A percentile compares a stretch with the other conserved stretches of the same genome.
Conservation (phyloP, 371 early-diverging fungal species). For the Dinochytrium kinnereticum region DNA sequence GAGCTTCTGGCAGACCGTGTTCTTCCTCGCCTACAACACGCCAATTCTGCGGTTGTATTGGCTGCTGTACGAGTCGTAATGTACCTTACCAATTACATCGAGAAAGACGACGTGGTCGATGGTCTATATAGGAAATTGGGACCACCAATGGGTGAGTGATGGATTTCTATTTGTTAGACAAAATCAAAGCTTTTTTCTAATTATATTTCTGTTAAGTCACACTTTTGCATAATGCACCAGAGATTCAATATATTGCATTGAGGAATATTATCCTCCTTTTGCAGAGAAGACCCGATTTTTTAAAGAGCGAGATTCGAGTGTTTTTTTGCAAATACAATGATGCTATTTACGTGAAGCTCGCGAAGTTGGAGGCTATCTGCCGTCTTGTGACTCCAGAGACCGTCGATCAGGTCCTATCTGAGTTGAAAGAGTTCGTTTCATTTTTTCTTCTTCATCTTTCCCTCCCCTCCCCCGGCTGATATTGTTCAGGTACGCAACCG, state of each 20-base stretch:
- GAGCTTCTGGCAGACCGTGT: slow-evolving; percentile 87
- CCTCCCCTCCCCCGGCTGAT: no score
- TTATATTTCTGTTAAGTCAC: slow-evolving; percentile 65
- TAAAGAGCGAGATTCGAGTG: slow-evolving; percentile 85
- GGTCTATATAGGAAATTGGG: slow-evolving; percentile 81
- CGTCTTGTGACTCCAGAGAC: slow-evolving; percentile 79
- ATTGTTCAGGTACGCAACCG: slow-evolving; percentile 89
- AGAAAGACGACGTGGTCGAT: slow-evolving; percentile 69
- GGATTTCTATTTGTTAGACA: background rate
- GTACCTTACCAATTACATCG: slow-evolving; percentile 58
- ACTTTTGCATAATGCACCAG: slow-evolving; percentile 82
- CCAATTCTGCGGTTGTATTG: slow-evolving; percentile 90
- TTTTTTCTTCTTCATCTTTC: background rate
- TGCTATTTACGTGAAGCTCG: slow-evolving; percentile 94
- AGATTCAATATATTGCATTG: slow-evolving; percentile 93
- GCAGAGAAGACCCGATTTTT: slow-evolving; percentile 79
- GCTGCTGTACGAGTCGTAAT: slow-evolving; percentile 74
- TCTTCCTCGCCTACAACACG: slow-evolving; percentile 89
- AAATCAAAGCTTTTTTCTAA: background rate
- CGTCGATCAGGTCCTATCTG: slow-evolving; percentile 82
- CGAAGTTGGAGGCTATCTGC: slow-evolving; percentile 90
- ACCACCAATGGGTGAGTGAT: slow-evolving; percentile 78
- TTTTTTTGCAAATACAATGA: slow-evolving; percentile 98
- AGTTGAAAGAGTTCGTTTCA: slow-evolving; percentile 84
- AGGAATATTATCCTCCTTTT: slow-evolving; percentile 89